Evolutionary conservation across 768 basidiomycete species (phyloP).

Genomic region (Amylocystis lapponica): DNA sequence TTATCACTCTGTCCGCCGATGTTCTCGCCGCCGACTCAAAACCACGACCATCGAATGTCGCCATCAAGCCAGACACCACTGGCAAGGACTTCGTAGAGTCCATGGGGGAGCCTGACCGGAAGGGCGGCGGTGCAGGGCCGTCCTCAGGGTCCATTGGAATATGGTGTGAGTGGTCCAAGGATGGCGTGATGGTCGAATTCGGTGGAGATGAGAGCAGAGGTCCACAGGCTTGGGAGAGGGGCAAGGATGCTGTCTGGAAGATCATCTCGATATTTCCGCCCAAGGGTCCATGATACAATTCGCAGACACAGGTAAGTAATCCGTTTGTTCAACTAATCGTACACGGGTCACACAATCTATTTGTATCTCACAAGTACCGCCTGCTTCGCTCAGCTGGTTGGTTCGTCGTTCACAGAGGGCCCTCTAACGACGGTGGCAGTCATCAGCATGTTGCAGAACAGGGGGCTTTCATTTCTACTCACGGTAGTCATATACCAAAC

Average conservation of each 20-base stretch:
- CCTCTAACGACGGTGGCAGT: slow-evolving; percentile 6
- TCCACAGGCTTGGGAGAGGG: slow-evolving; percentile 82
- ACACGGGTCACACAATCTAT: no score
- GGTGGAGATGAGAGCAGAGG: slow-evolving; percentile 73
- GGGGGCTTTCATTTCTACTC: no score
- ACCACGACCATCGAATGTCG: slow-evolving; percentile 34
- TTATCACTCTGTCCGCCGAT: slow-evolving; percentile 31
- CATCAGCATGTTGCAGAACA: not conserved
- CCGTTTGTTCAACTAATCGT: no score
- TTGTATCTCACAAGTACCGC: slow-evolving; percentile 52
- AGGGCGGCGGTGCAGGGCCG: slow-evolving; percentile 86
- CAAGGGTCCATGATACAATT: slow-evolving; percentile 5
- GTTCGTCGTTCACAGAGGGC: slow-evolving; percentile 5
- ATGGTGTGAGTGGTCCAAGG: slow-evolving; percentile 88
- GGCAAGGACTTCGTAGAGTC: slow-evolving; percentile 73
- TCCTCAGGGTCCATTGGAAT: slow-evolving; percentile 82
- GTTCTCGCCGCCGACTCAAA: slow-evolving; percentile 14
- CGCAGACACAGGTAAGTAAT: not conserved
- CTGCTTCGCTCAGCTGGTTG: slow-evolving; percentile 32
- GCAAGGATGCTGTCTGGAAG: slow-evolving; percentile 77
- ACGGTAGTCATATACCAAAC: slow-evolving; percentile 67
- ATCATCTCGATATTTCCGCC: slow-evolving; percentile 58
- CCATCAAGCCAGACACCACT: slow-evolving; percentile 44
- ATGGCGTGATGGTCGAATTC: slow-evolving; percentile 83
- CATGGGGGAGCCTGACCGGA: slow-evolving; percentile 84